These are phyloP conservation scores for Bipolaris oryzae DNA, from an alignment of 2,329 filamentous ascomycete species.

Conservation along the genomic window DNA sequence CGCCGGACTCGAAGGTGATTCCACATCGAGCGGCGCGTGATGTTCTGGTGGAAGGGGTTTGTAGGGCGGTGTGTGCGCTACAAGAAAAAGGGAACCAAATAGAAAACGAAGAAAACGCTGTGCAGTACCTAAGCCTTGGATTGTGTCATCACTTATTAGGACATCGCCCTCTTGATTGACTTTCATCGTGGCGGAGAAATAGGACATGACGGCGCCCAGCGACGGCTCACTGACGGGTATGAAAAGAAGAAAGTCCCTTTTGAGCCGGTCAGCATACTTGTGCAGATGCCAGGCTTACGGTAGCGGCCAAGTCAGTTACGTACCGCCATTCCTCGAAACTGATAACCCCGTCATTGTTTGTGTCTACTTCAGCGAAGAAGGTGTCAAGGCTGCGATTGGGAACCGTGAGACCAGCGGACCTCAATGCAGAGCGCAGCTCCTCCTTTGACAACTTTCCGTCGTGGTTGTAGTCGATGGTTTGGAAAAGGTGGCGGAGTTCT, in stretches of 20 bases:
- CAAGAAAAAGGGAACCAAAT: constrained; percentile 76
- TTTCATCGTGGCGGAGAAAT: constrained; percentile 87
- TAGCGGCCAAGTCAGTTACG: constrained; percentile 38
- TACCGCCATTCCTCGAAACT: constrained; percentile 97
- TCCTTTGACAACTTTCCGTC: constrained; percentile 85
- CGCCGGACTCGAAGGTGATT: constrained; percentile 27
- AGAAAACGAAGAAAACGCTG: constrained; percentile 70
- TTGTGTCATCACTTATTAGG: constrained; percentile 84
- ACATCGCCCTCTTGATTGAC: constrained; percentile 95
- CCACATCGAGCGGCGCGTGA: constrained; percentile 37
- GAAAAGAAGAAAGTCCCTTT: constrained; percentile 87
- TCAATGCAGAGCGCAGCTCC: constrained; percentile 82
- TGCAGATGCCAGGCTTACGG: background rate
- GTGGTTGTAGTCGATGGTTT: constrained; percentile 81
- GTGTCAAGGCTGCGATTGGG: constrained; percentile 76
- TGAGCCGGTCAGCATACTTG: constrained; percentile 20
- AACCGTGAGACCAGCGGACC: constrained; percentile 77
- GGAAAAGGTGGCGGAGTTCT: constrained; percentile 81
- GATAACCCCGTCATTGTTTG: constrained; percentile 84
- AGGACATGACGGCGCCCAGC: constrained; percentile 82
- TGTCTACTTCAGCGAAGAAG: constrained; percentile 90
- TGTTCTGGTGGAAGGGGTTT: constrained; percentile 33
- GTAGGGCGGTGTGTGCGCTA: constrained; percentile 60
- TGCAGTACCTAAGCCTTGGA: constrained; percentile 92
- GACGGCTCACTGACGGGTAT: constrained; percentile 73